phyloP scores from a whole-genome alignment of 2,329 filamentous ascomycete species.

The Trichoderma citrinoviride region DNA sequence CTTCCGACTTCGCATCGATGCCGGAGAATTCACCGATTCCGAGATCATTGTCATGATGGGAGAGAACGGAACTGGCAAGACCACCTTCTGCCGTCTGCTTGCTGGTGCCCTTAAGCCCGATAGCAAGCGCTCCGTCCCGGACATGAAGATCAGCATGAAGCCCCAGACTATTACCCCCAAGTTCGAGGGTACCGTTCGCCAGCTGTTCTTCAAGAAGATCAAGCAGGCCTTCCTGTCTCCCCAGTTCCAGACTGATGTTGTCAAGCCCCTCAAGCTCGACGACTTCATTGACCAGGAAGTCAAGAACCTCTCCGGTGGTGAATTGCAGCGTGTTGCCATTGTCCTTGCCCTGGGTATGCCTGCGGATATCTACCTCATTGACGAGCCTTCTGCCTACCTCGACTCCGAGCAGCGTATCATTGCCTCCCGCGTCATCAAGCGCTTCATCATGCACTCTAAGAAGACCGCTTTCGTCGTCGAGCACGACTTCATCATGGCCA shows the following conservation, averaged over 20 bases:
- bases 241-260: conserved; percentile 99
- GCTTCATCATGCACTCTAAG: conserved; percentile 99
- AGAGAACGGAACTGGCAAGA: conserved; percentile 99
- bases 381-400: conserved; percentile 95
- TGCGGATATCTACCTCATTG: conserved; percentile 97
- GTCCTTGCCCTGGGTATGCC: conserved; percentile 93
- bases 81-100: conserved; percentile 95
- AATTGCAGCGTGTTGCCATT: conserved; percentile 98
- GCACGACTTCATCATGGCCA: conserved; percentile 99
- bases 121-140: conserved; percentile 70
- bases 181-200: conserved; percentile 93
- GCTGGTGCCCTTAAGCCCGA: conserved; percentile 94
- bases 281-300: conserved; percentile 99
- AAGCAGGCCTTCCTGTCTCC: conserved; percentile 94
- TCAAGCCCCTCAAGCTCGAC: conserved; percentile 98
- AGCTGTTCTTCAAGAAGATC: conserved; percentile 99
- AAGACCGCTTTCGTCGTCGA: conserved; percentile 99
- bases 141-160: conserved; percentile 99
- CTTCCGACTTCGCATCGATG: conserved; percentile 80
- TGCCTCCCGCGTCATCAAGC: conserved; percentile 95
- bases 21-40: conserved; percentile 90
- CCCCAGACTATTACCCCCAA: conserved; percentile 99
- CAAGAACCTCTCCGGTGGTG: conserved; percentile 97
- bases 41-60: conserved; percentile 99
- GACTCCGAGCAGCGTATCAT: conserved; percentile 99